These are phyloP conservation scores for Marasmius fiardii DNA, from an alignment of 1,284 basidiomycete genomes.

Conservation along the genomic window DNA sequence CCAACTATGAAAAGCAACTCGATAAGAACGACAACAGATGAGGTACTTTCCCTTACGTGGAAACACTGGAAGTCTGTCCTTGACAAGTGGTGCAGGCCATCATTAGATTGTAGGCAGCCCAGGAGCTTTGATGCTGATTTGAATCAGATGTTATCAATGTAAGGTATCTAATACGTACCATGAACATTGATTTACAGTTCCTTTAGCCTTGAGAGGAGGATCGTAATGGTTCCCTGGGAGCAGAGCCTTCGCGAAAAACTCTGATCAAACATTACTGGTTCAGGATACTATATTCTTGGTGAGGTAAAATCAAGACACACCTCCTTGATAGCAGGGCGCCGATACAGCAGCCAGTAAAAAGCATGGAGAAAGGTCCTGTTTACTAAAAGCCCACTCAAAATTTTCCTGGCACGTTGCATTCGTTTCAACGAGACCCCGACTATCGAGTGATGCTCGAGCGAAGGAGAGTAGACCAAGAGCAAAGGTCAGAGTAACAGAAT, in stretches of 20 bases:
- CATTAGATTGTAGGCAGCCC: slow-evolving; percentile 22
- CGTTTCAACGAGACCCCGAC: neutral
- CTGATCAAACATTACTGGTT: too few species aligned
- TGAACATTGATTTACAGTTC: neutral
- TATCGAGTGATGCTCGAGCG: neutral
- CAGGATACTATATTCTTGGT: neutral
- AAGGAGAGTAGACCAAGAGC: neutral
- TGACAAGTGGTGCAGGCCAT: slow-evolving; percentile 22
- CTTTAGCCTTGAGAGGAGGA: too few species aligned
- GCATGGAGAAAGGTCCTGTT: neutral
- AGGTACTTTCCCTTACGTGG: neutral
- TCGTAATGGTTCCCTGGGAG: too few species aligned
- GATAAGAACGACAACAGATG: neutral
- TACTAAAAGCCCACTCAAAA: neutral
- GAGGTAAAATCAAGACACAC: neutral
- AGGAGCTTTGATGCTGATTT: slow-evolving; percentile 12
- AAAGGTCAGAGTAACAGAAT: neutral
- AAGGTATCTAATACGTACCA: neutral
- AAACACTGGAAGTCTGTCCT: neutral
- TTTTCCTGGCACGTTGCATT: neutral
- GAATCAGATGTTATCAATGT: neutral
- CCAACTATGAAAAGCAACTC: neutral
- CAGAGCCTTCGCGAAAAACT: too few species aligned
- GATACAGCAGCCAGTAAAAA: neutral
- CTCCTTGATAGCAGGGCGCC: neutral